These are phyloP conservation scores for Dactylellina haptotyla DNA, from an alignment of 2,329 filamentous ascomycete species.

Conservation along the genomic window DNA sequence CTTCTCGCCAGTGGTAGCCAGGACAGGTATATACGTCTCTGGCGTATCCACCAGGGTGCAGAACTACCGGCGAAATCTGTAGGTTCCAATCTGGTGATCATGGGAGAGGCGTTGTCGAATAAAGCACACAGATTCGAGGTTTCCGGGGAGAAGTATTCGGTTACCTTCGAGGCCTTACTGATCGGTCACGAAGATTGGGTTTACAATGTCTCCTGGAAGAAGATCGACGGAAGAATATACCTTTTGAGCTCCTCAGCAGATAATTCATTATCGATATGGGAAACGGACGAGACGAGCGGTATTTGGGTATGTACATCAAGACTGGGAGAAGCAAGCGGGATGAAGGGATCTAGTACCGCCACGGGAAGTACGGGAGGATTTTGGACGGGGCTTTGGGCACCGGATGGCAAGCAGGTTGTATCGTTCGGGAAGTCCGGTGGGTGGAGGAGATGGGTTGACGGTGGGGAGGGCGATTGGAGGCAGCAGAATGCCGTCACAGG, in stretches of 20 bases:
- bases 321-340: slow-evolving; percentile 90
- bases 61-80: slow-evolving; percentile 68
- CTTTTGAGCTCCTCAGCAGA: slow-evolving; percentile 92
- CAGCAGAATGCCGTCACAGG: slow-evolving; percentile 82
- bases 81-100: slow-evolving; percentile 68
- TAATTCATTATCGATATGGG: slow-evolving; percentile 94
- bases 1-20: slow-evolving; percentile 93
- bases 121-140: slow-evolving; percentile 81
- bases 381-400: slow-evolving; percentile 94
- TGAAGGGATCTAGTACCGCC: slow-evolving; percentile 95
- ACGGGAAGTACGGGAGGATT: slow-evolving; percentile 96
- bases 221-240: slow-evolving; percentile 68
- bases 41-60: slow-evolving; percentile 80
- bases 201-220: slow-evolving; percentile 83
- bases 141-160: slow-evolving; percentile 72
- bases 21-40: slow-evolving; percentile 95
- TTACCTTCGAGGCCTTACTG: slow-evolving; percentile 92
- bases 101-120: slow-evolving; percentile 74
- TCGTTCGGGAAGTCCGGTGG: slow-evolving; percentile 90
- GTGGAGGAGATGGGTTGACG: slow-evolving; percentile 82
- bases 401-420: slow-evolving; percentile 76
- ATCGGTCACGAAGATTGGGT: slow-evolving; percentile 99
- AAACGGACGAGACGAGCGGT: slow-evolving; percentile 81
- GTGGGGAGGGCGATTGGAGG: slow-evolving; percentile 72
- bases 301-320: slow-evolving; percentile 89